A percentile compares a stretch with the other conserved stretches of the same genome.
These are phyloP conservation scores for Colletotrichum aenigma DNA, from an alignment of 2,329 filamentous ascomycete species.

Conservation along the genomic window DNA sequence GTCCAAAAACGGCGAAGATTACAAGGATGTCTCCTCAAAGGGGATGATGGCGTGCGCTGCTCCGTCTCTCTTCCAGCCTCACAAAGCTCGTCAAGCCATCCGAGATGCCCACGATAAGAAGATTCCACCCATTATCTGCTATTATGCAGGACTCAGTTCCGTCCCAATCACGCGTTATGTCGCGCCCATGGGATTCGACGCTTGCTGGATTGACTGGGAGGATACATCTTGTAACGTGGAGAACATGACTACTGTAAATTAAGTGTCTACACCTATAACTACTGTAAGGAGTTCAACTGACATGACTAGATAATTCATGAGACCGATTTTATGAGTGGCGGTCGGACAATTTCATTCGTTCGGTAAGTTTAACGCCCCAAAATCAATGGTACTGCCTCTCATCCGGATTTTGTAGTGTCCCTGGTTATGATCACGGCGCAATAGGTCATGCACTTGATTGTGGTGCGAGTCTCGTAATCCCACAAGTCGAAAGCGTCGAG, in stretches of 20 bases:
- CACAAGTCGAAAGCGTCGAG: slow-evolving; percentile 51
- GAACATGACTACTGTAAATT: slow-evolving; percentile 44
- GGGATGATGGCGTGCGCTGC: slow-evolving; percentile 45
- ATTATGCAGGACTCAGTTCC: slow-evolving; percentile 44
- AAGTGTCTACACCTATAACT: background rate
- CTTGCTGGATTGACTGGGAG: slow-evolving; percentile 53
- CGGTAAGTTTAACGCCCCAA: slow-evolving; percentile 21
- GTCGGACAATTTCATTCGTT: slow-evolving; percentile 48
- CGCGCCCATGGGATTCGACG: slow-evolving; percentile 47
- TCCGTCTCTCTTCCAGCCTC: slow-evolving; percentile 50
- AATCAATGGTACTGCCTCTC: background rate
- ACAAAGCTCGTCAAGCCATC: slow-evolving; percentile 46
- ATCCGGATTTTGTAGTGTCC: slow-evolving; percentile 28
- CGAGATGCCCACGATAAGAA: slow-evolving; percentile 48
- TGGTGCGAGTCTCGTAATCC: slow-evolving; percentile 50
- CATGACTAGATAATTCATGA: slow-evolving; percentile 44
- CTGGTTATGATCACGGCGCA: slow-evolving; percentile 51
- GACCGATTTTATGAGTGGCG: slow-evolving; percentile 48
- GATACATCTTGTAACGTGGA: slow-evolving; percentile 48
- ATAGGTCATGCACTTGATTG: slow-evolving; percentile 53
- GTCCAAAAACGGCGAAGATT: slow-evolving; percentile 1
- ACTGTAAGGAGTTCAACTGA: background rate
- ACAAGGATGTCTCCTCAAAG: slow-evolving; percentile 1
- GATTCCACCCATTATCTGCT: slow-evolving; percentile 45
- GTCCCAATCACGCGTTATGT: slow-evolving; percentile 43